A percentile compares a stretch with the other conserved stretches of the same genome.
These are phyloP conservation scores for Penicillium nordicum DNA, from an alignment of 2,329 filamentous ascomycete genomes.

Conservation along the genomic window DNA sequence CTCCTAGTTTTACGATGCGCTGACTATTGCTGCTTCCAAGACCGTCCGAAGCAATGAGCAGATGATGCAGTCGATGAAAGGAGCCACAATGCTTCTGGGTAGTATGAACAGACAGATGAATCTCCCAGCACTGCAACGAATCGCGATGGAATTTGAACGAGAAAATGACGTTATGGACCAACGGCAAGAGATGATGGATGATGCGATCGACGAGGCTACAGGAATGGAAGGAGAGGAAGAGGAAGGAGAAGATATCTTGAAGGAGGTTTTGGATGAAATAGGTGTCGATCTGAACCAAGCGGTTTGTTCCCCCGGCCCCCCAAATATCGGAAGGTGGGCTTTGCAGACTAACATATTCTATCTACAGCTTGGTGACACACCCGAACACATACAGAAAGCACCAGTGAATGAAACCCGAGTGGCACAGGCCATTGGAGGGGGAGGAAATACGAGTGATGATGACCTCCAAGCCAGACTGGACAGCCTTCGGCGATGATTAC, in stretches of 20 bases:
- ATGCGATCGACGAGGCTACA: conserved; percentile 95
- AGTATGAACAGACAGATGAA: conserved; percentile 99
- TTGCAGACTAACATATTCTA: conserved; percentile 19
- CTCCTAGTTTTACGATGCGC: conserved; percentile 2
- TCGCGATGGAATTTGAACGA: conserved; percentile 98
- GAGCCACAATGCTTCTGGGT: conserved; percentile 83
- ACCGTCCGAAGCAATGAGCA: conserved; percentile 98
- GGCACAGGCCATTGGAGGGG: conserved; percentile 70
- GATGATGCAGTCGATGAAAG: conserved; percentile 99
- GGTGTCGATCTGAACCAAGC: conserved; percentile 87
- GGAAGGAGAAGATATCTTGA: conserved; percentile 94
- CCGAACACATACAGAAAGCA: conserved; percentile 73
- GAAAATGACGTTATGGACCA: conserved; percentile 99
- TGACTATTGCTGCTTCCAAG: conserved; percentile 45
- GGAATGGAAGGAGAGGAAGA: conserved; percentile 80
- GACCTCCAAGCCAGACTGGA: conserved; percentile 92
- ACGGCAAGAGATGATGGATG: conserved; percentile 99
- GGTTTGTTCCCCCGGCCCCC: conserved; percentile 54
- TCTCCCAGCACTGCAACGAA: conserved; percentile 86
- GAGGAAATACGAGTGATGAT: conserved; percentile 65
- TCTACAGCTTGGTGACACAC: conserved; percentile 81
- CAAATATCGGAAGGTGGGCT: not conserved
- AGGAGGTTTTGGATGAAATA: conserved; percentile 94
- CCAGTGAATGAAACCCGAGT: conserved; percentile 71
- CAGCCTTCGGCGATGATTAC: conserved; percentile 63